phyloP scores from a whole-genome alignment of 2,329 filamentous ascomycete genomes.

The Fusarium aywerte region DNA sequence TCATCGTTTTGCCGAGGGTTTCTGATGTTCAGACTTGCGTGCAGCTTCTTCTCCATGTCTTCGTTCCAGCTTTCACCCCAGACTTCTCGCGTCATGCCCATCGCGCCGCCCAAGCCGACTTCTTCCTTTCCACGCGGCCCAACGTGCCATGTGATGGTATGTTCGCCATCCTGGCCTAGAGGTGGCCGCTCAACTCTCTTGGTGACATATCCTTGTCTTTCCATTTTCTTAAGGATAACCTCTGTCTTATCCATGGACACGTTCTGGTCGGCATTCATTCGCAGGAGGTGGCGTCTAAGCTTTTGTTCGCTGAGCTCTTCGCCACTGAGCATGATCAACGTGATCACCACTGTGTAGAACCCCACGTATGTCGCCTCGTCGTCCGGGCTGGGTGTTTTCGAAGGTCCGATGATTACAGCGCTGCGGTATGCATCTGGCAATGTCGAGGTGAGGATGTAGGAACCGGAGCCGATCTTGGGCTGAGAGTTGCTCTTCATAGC shows the following conservation, averaged over 20 bases:
- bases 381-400: slow-evolving; percentile 70
- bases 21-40: slow-evolving; percentile 68
- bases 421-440: slow-evolving; percentile 75
- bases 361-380: slow-evolving; percentile 84
- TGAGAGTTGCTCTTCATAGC: slow-evolving; percentile 60
- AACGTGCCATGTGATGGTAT: slow-evolving; percentile 82
- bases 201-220: slow-evolving; percentile 84
- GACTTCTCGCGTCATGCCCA: slow-evolving; percentile 72
- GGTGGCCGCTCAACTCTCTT: slow-evolving; percentile 73
- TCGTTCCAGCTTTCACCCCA: slow-evolving; percentile 63
- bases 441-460: slow-evolving; percentile 81
- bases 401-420: slow-evolving; percentile 74
- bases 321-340: slow-evolving; percentile 80
- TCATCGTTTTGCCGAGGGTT: slow-evolving; percentile 37
- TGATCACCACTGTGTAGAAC: slow-evolving; percentile 82
- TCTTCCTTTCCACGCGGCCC: slow-evolving; percentile 89
- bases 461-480: slow-evolving; percentile 68
- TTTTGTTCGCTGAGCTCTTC: slow-evolving; percentile 80
- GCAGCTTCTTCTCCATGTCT: slow-evolving; percentile 69
- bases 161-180: slow-evolving; percentile 71
- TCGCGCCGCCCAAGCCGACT: slow-evolving; percentile 80
- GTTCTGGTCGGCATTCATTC: slow-evolving; percentile 79
- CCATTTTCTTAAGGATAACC: slow-evolving; percentile 76
- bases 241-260: slow-evolving; percentile 82
- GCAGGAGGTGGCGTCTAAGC: slow-evolving; percentile 77